phyloP scores from a whole-genome alignment of 148 eudicot genomes.

The Simmondsia chinensis region DNA sequence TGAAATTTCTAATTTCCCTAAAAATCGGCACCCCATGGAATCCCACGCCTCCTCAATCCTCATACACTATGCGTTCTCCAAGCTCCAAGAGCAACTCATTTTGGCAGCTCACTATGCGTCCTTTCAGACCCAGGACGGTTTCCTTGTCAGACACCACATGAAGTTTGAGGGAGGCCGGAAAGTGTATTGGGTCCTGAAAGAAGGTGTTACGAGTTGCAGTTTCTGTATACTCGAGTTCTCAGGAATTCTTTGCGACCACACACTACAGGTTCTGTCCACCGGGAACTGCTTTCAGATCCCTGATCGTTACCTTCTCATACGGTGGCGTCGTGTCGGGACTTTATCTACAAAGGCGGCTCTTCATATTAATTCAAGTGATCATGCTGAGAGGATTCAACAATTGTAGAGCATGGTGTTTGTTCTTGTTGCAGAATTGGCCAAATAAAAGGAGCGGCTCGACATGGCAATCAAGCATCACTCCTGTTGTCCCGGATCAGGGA shows the following conservation, averaged over 20 bases:
- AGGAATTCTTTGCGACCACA: constrained; percentile 78
- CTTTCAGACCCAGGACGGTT: constrained; percentile 63
- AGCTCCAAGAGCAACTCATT: constrained; percentile 88
- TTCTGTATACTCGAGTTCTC: constrained; percentile 80
- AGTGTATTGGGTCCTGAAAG: constrained; percentile 74
- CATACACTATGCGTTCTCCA: constrained; percentile 85
- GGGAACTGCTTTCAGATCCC: constrained; percentile 94
- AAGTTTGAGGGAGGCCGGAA: constrained; percentile 83
- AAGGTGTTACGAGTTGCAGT: constrained; percentile 68
- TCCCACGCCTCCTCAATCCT: constrained; percentile 81
- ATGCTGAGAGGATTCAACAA: constrained; percentile 46
- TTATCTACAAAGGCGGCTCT: constrained; percentile 26
- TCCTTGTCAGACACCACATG: constrained; percentile 78
- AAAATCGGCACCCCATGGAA: constrained; percentile 95
- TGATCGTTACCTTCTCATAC: constrained; percentile 72
- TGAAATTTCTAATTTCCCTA: too few species aligned
- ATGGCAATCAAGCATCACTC: constrained; percentile 65
- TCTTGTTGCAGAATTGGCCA: constrained; percentile 63
- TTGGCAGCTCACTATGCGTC: constrained; percentile 91
- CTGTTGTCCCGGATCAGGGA: constrained; percentile 68
- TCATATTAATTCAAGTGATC: constrained; percentile 27
- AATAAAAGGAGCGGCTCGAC: constrained; percentile 74
- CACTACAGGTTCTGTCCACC: constrained; percentile 79
- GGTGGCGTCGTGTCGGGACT: constrained; percentile 65
- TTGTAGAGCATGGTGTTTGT: constrained; percentile 69